Evolutionary conservation across 768 basidiomycete species (phyloP).

Genomic region (Mycena leptocephala): DNA sequence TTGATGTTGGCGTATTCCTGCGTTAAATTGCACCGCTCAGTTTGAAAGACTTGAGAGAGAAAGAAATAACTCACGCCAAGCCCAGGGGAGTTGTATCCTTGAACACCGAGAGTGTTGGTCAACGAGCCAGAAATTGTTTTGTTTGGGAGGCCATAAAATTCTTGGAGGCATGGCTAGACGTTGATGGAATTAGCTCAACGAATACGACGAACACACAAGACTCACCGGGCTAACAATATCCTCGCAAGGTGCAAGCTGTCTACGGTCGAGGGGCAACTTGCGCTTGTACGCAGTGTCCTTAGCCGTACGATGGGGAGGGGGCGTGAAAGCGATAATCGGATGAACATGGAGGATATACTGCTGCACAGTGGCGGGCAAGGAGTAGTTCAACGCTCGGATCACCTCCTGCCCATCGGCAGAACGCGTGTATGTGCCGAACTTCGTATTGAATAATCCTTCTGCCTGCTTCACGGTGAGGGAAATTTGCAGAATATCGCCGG

Average conservation of each 20-base stretch:
- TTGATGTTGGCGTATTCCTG: constrained; percentile 18
- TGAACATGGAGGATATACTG: constrained; percentile 7
- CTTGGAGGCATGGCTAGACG: constrained; percentile 19
- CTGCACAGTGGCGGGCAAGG: constrained; percentile 5
- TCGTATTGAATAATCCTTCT: constrained; percentile 10
- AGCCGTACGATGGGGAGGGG: constrained; percentile 1
- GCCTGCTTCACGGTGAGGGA: constrained; percentile 19
- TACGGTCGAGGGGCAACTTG: constrained; percentile 1
- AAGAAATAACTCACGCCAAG: constrained; percentile 12
- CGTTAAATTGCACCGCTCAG: neutral
- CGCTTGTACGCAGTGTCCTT: constrained; percentile 13
- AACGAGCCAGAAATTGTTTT: constrained; percentile 22
- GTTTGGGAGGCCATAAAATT: constrained; percentile 23
- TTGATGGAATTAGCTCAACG: constrained; percentile 6
- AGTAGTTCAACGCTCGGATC: constrained; percentile 20
- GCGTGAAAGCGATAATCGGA: constrained; percentile 18
- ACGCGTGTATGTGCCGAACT: constrained; percentile 10
- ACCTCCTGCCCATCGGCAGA: neutral
- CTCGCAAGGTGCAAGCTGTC: constrained; percentile 25
- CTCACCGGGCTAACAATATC: constrained; percentile 24
- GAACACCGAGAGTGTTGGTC: constrained; percentile 16
- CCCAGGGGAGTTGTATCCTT: constrained; percentile 7
- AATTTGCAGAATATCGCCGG: constrained; percentile 16
- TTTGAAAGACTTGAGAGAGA: neutral
- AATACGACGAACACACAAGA: neutral